phyloP scores from a whole-genome alignment of 2,329 filamentous ascomycete species.

The Penicillium sp. region DNA sequence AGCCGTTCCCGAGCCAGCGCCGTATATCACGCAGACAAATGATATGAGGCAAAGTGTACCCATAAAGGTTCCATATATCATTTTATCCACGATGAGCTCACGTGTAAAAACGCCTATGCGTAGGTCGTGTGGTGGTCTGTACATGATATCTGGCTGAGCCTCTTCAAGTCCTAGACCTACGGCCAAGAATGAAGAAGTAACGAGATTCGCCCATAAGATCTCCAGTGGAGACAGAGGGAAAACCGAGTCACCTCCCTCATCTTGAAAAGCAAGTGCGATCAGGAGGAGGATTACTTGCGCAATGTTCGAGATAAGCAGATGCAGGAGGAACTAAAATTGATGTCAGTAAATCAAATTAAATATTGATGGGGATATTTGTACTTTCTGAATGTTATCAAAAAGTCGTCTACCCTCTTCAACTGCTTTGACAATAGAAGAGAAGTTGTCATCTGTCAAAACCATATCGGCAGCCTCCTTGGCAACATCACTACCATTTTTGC shows the following conservation, averaged over 20 bases:
- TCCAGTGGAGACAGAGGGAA: constrained; percentile 83
- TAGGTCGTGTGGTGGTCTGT: constrained; percentile 69
- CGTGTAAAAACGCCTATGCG: constrained; percentile 43
- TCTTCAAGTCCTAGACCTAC: constrained; percentile 80
- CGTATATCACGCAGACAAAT: constrained; percentile 42
- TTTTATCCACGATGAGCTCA: constrained; percentile 42
- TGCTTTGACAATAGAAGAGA: constrained; percentile 78
- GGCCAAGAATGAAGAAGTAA: constrained; percentile 81
- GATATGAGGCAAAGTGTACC: constrained; percentile 43
- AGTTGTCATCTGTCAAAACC: constrained; percentile 72
- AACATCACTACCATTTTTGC: constrained; percentile 76
- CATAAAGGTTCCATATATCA: constrained; percentile 48
- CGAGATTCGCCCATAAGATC: constrained; percentile 89
- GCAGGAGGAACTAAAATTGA: constrained; percentile 62
- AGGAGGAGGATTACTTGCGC: constrained; percentile 79
- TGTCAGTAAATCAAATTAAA: constrained; percentile 30
- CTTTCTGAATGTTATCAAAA: constrained; percentile 84
- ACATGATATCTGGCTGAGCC: constrained; percentile 73
- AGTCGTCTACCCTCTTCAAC: constrained; percentile 80
- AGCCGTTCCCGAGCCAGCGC: constrained; percentile 38
- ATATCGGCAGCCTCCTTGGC: constrained; percentile 73
- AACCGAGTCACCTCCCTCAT: constrained; percentile 66
- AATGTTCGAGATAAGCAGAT: constrained; percentile 75
- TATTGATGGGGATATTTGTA: background rate
- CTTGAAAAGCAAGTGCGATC: constrained; percentile 77